phyloP scores from a whole-genome alignment of 176 grass and related monocot species.

The Hyparrhenia diplandra region DNA sequence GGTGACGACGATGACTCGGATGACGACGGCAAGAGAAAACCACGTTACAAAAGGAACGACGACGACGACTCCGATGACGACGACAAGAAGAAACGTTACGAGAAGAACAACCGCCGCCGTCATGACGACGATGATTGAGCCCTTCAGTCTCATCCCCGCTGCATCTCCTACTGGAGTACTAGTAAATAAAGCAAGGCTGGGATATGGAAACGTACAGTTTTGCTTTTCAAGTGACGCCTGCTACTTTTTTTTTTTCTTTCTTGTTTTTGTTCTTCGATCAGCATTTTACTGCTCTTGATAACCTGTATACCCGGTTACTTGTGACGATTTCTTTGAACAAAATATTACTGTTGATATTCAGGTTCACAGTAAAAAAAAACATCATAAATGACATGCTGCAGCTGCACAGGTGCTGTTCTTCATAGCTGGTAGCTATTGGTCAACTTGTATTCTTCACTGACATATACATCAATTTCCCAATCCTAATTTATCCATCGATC shows the following conservation, averaged over 20 bases:
- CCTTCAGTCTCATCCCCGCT: background rate
- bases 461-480: no score
- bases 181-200: background rate
- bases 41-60: constrained; percentile 20
- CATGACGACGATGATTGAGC: constrained; percentile 28
- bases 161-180: background rate
- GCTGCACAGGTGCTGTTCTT: background rate
- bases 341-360: background rate
- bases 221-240: background rate
- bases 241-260: background rate
- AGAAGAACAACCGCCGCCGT: constrained; percentile 41
- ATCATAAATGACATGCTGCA: background rate
- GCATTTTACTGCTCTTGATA: background rate
- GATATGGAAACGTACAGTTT: background rate
- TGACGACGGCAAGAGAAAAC: constrained; percentile 31
- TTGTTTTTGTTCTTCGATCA: no score
- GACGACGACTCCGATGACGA: constrained; percentile 22
- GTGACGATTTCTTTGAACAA: background rate
- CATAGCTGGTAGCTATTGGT: no score
- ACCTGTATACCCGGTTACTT: background rate
- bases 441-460: no score
- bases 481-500: no score
- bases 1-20: constrained; percentile 3
- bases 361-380: background rate
- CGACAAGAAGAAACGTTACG: constrained; percentile 23